phyloP scores from a whole-genome alignment of 495 filamentous ascomycete genomes.

The Aspergillus carlsbadensis region DNA sequence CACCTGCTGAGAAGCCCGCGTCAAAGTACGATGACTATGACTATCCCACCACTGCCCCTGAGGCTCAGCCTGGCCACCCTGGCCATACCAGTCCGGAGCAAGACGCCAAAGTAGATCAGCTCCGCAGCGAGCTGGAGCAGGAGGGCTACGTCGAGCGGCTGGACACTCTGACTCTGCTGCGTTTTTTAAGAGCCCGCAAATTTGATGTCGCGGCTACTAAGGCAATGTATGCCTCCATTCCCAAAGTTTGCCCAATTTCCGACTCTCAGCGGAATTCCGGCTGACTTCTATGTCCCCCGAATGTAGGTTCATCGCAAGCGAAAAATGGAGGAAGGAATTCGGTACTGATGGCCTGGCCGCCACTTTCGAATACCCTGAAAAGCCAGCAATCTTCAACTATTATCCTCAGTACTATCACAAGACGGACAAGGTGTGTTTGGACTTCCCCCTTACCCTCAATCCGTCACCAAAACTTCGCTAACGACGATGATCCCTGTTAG shows the following conservation, averaged over 20 bases:
- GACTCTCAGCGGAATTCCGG: constrained; percentile 2
- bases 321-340: constrained; percentile 87
- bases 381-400: constrained; percentile 81
- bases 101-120: constrained; percentile 84
- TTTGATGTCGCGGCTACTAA: constrained; percentile 84
- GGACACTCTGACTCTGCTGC: constrained; percentile 87
- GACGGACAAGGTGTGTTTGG: constrained; percentile 78
- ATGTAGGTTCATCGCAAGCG: constrained; percentile 81
- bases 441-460: neutral
- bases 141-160: constrained; percentile 80
- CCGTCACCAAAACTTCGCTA: constrained; percentile 6
- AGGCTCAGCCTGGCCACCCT: constrained; percentile 72
- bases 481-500: constrained; percentile 41
- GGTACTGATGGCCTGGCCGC: constrained; percentile 80
- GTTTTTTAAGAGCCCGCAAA: constrained; percentile 91
- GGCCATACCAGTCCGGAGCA: constrained; percentile 85
- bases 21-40: constrained; percentile 98
- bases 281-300: constrained; percentile 10
- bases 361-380: constrained; percentile 86
- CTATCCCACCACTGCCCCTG: constrained; percentile 76
- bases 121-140: constrained; percentile 80
- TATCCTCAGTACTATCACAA: constrained; percentile 99
- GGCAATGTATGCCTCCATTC: constrained; percentile 78
- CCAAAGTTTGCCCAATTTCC: neutral
- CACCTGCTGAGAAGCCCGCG: constrained; percentile 47